phyloP scores from a whole-genome alignment of 2,329 filamentous ascomycete species.

The Microsporum audouinii region DNA sequence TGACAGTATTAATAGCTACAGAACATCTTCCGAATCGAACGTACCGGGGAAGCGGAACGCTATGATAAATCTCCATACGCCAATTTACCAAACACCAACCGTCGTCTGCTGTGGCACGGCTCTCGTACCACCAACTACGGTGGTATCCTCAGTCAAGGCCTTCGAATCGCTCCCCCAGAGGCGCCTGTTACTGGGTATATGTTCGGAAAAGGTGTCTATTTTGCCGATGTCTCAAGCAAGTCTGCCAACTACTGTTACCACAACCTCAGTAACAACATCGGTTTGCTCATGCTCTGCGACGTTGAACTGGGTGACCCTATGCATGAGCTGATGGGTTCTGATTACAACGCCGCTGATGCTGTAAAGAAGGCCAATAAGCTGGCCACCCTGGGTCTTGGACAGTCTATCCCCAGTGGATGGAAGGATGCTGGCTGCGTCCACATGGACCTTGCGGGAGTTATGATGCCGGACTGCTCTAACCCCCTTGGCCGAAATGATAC shows the following conservation, averaged over 20 bases:
- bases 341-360: slow-evolving; percentile 52
- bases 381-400: slow-evolving; percentile 61
- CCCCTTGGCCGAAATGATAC: neutral
- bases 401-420: slow-evolving; percentile 55
- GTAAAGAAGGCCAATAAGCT: slow-evolving; percentile 50
- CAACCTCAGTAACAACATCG: slow-evolving; percentile 53
- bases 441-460: slow-evolving; percentile 52
- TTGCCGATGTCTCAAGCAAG: slow-evolving; percentile 76
- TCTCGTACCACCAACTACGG: slow-evolving; percentile 74
- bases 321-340: slow-evolving; percentile 47
- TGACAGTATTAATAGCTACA: slow-evolving; percentile 36
- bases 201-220: slow-evolving; percentile 84
- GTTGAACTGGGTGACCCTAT: slow-evolving; percentile 70
- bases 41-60: slow-evolving; percentile 57
- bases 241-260: slow-evolving; percentile 65
- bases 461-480: slow-evolving; percentile 41
- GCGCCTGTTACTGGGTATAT: slow-evolving; percentile 72
- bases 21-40: slow-evolving; percentile 73
- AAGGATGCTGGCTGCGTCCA: slow-evolving; percentile 62
- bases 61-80: slow-evolving; percentile 50
- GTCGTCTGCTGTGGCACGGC: slow-evolving; percentile 77
- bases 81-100: slow-evolving; percentile 47
- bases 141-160: slow-evolving; percentile 74
- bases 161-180: slow-evolving; percentile 72
- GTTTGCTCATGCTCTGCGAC: slow-evolving; percentile 70